Conservation (phyloP, 805 yeast species). For the Wickerhamomyces chaumierensis region DNA sequence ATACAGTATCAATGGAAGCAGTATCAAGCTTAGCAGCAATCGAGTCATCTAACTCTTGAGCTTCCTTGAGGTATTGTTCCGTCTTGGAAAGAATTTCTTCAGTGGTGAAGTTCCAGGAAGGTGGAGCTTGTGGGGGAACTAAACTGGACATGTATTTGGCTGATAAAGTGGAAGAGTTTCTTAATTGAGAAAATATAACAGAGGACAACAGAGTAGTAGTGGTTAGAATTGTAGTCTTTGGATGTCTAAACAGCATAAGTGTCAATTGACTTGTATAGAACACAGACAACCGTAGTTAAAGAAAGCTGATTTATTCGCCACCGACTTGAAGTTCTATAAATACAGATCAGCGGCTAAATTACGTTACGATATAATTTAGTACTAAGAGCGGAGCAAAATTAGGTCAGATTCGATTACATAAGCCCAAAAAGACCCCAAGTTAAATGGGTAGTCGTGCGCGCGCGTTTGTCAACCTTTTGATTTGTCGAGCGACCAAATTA, state of each 20-base stretch:
- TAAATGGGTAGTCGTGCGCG: neutral
- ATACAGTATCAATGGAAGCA: constrained; percentile 46
- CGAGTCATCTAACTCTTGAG: constrained; percentile 36
- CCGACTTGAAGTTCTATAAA: neutral
- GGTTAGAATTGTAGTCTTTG: neutral
- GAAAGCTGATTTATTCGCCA: neutral
- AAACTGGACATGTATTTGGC: constrained; percentile 7
- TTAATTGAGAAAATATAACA: neutral
- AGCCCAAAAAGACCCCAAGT: too few species aligned
- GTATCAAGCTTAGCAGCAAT: constrained; percentile 32
- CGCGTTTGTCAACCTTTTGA: neutral
- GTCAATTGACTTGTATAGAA: neutral
- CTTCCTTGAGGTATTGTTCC: constrained; percentile 30
- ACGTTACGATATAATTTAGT: too few species aligned
- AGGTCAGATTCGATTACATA: too few species aligned
- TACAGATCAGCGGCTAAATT: neutral
- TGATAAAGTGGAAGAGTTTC: neutral
- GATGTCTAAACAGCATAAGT: neutral
- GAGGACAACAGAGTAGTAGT: neutral
- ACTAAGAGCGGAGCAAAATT: too few species aligned
- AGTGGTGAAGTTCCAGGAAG: constrained; percentile 53
- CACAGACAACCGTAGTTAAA: too few species aligned
- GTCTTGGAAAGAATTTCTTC: constrained; percentile 33
- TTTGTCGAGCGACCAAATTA: neutral
- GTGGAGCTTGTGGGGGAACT: constrained; percentile 20